Conservation (phyloP, 352 stramenopile species). For the Phytophthora constricta region DNA sequence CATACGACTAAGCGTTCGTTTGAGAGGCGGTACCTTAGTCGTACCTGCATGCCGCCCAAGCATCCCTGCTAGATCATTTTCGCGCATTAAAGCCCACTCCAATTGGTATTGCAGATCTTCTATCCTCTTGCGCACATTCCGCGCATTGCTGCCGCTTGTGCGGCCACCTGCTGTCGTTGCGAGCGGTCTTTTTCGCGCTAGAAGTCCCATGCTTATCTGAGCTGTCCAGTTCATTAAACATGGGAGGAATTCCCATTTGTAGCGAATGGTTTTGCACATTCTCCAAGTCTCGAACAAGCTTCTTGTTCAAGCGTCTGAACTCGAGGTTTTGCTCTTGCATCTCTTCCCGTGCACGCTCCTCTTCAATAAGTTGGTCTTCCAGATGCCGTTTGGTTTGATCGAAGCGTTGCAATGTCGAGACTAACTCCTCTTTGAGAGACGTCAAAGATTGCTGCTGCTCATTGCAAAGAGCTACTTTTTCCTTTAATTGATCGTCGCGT, state of each 20-base stretch:
- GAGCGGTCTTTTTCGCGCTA: conserved; percentile 17
- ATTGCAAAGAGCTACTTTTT: conserved; percentile 53
- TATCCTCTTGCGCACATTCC: conserved; percentile 52
- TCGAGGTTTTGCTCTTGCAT: conserved; percentile 80
- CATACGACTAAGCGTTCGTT: conserved; percentile 67
- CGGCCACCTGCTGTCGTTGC: conserved; percentile 9
- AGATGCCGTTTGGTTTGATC: conserved; percentile 79
- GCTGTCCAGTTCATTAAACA: conserved; percentile 21
- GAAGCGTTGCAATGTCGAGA: conserved; percentile 57
- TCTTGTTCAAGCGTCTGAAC: conserved; percentile 78
- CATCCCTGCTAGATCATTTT: conserved; percentile 63
- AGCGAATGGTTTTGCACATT: conserved; percentile 40
- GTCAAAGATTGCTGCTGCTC: conserved; percentile 68
- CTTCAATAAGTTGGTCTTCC: conserved; percentile 80
- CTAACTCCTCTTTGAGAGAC: conserved; percentile 68
- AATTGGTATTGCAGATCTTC: conserved; percentile 52
- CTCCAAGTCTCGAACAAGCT: conserved; percentile 66
- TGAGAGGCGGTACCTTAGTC: conserved; percentile 34
- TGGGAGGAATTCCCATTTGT: conserved; percentile 18
- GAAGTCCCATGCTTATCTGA: conserved; percentile 9
- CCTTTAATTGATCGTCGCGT: conserved; percentile 49
- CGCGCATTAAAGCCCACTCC: conserved; percentile 72
- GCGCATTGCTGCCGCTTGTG: conserved; percentile 40
- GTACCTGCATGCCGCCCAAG: conserved; percentile 27
- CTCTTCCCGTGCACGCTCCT: conserved; percentile 72